Base-by-base conservation (phyloP, 805 yeast species). In the Cyberlindnera xishuangbannaensis region DNA sequence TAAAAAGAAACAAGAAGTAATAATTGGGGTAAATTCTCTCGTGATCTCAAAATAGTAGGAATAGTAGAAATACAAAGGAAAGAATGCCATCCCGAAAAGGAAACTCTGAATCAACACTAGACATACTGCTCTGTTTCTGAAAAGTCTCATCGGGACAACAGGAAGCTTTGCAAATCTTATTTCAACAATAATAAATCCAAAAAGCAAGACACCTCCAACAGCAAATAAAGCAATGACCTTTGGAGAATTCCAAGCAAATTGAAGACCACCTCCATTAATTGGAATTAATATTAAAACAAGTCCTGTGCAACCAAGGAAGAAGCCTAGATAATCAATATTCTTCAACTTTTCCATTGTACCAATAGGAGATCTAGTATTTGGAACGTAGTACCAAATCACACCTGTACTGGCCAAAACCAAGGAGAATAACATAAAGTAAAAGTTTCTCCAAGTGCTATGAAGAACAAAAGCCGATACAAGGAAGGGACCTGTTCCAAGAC, bases 231-330 rank as follows among this genome's bases (percentile, higher is more conserved):
- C 33, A 10, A 73, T 65, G 12, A 63, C 62, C 15, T 58, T 37
- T 3, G 67, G 53, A 11, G 68, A 69, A 44, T 65, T 45, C 87
- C 87, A 81, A 0, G 60, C 51, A 48, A 65, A 76, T 9, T 69
- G 58, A 7, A 70, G 58, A 3, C 85, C 85, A 22, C 85, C 86
- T 13, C 79, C 78, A 41, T 69, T 66, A 15, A 76, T 50, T 3
- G 80, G 78, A n/a, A 77, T 62, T 59, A 15, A 57, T 4, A 78
- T 39, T 4, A 76, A 51, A 0, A 74, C 69, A 18, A 67, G 59
- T 0, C 71, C 67, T 2, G 72, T 61, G 5, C 77, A 59, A 22
- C 73, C 56, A 11, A 71, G 54, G 18, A 69, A 41, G 27, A 73
- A 62, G 0, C 85, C 85, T 7, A 56, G 43, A 41, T 66, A 71